Base-by-base conservation (phyloP, 2,329 filamentous ascomycete species). In the Apiospora pterosperma region DNA sequence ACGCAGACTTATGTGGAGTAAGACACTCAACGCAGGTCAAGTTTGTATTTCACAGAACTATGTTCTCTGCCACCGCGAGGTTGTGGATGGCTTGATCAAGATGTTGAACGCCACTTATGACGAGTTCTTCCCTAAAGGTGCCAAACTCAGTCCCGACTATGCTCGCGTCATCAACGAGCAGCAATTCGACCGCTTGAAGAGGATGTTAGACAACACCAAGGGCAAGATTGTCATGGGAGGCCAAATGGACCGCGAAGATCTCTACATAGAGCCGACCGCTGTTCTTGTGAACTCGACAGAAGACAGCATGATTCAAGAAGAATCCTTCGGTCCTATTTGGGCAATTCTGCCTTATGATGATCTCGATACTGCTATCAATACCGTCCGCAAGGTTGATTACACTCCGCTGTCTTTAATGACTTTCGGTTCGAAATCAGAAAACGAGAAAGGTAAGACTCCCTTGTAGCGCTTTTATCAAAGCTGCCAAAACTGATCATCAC, bases 21-120 rank as follows among this genome's bases (percentile, higher is more conserved):
- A 98, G 84, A 85, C 87, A 4, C 76, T 93, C 67, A 96, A 96
- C 75, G 91, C 92, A 4, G 96, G 96, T 28, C 96, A 99, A 79
- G 85, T 97, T 69, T 99, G 96, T 77, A 86, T 97, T 68, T 92
- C 90, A 31, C 93, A 97, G 74, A 97, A 98, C 82, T 97, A 97
- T 78, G 89, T 92, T 62, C 84, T 97, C 62, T 87, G 97, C 34
- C 92, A 98, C 75, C 88, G 88, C 69, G 86, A 88, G 58, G 83
- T 95, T 5, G 79, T 95, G 34, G 83, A 88, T 16, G 81, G 85
- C 34, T 92, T 98, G 71, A 81, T 98, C 67, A 83, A 87, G 63
- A 87, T 92, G 73, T 84, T 98, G 72, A 90, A 92, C 75, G 84
- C 83, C 55, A 86, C 88, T 8, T 84, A 91, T 73, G 85, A 88